These are phyloP conservation scores for Metarhizium sp. DNA, from an alignment of 2,329 filamentous ascomycete genomes.

Conservation along the genomic window DNA sequence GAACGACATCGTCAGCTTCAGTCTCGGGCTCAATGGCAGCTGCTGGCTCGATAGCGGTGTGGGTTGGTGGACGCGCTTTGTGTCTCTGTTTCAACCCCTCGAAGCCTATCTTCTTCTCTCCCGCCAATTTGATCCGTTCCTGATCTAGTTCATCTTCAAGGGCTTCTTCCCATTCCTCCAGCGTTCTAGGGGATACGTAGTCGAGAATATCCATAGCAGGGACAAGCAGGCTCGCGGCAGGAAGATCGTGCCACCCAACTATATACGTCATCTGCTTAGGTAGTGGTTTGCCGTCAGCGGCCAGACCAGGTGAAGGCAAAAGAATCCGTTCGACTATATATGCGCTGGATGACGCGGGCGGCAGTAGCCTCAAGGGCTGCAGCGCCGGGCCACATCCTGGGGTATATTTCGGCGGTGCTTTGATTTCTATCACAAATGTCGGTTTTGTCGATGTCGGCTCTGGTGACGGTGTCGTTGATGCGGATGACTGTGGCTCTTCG, in stretches of 20 bases:
- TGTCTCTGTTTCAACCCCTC: constrained; percentile 6
- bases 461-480: neutral
- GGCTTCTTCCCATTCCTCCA: constrained; percentile 48
- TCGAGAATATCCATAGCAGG: constrained; percentile 40
- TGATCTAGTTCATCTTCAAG: constrained; percentile 33
- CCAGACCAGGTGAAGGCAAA: constrained; percentile 26
- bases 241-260: constrained; percentile 44
- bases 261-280: constrained; percentile 42
- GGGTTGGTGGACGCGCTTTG: constrained; percentile 19
- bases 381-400: constrained; percentile 39
- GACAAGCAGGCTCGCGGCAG: constrained; percentile 36
- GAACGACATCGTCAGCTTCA: constrained; percentile 9
- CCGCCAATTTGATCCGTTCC: constrained; percentile 20
- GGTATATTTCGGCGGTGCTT: constrained; percentile 24
- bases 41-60: constrained; percentile 14
- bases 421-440: constrained; percentile 2
- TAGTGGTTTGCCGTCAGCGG: constrained; percentile 24
- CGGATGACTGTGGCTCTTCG: neutral
- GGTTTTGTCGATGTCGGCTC: neutral
- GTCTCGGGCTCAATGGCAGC: constrained; percentile 17
- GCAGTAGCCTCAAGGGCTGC: constrained; percentile 37
- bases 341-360: constrained; percentile 40
- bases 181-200: constrained; percentile 45
- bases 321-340: constrained; percentile 47
- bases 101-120: constrained; percentile 13